Conservation (phyloP, 345 rosid genomes). For the Arabidopsis arenosa region DNA sequence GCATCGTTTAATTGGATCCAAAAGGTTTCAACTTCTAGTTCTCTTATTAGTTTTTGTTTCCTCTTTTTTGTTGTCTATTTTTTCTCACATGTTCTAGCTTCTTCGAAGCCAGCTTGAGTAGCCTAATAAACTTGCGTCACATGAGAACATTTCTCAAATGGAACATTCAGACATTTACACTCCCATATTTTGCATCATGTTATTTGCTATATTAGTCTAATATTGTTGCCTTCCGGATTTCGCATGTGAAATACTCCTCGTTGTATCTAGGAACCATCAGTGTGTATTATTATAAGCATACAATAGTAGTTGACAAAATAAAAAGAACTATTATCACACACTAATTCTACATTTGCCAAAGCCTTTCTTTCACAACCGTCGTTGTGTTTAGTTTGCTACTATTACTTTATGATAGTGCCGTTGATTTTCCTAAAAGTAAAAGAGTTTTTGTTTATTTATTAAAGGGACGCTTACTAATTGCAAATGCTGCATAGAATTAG, state of each 20-base stretch:
- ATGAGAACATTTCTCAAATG: slow-evolving; percentile 30
- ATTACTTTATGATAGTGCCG: slow-evolving; percentile 1
- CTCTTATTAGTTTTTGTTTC: background rate
- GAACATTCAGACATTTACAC: slow-evolving; percentile 23
- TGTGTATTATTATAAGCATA: background rate
- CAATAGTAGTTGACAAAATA: background rate
- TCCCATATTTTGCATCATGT: slow-evolving; percentile 23
- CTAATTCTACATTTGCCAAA: slow-evolving; percentile 2
- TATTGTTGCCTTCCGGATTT: background rate
- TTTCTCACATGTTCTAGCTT: slow-evolving; percentile 4
- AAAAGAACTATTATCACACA: background rate
- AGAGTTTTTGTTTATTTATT: background rate
- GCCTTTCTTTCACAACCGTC: background rate
- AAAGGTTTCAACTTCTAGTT: slow-evolving; percentile 13
- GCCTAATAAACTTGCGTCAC: slow-evolving; percentile 25
- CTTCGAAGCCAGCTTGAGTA: slow-evolving; percentile 29
- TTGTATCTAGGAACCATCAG: slow-evolving; percentile 10
- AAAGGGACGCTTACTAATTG: no score
- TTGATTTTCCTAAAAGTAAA: slow-evolving; percentile 2
- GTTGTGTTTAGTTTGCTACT: background rate
- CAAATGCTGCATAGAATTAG: background rate
- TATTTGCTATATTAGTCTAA: slow-evolving; percentile 36
- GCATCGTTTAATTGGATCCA: background rate
- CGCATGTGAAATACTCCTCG: slow-evolving; percentile 20
- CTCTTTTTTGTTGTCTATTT: background rate